Conservation (phyloP, 306 rosid genomes). For the Trichosanthes cucumerina region DNA sequence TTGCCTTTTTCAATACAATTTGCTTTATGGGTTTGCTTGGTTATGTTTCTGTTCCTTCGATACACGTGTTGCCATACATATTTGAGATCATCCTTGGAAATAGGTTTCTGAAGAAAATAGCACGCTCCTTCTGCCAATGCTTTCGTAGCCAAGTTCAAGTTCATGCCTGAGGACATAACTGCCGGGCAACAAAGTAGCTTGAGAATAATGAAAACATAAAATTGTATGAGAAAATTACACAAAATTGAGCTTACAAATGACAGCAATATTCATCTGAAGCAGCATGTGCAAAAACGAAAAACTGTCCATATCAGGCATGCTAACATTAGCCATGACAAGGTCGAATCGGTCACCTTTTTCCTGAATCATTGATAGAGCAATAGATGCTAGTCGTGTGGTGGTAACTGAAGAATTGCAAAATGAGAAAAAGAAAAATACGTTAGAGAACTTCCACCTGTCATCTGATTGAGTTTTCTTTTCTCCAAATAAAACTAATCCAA, state of each 20-base stretch:
- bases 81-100: slow-evolving; percentile 27
- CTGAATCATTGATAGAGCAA: slow-evolving; percentile 39
- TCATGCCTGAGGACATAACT: slow-evolving; percentile 23
- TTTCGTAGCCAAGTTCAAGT: slow-evolving; percentile 3
- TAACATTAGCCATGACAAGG: slow-evolving; percentile 31
- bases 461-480: not conserved
- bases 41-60: not conserved
- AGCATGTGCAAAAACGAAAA: slow-evolving; percentile 14
- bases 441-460: not conserved
- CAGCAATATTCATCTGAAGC: slow-evolving; percentile 17
- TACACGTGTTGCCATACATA: slow-evolving; percentile 30
- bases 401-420: slow-evolving; percentile 25
- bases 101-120: slow-evolving; percentile 37
- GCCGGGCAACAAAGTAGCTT: not conserved
- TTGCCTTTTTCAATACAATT: not conserved
- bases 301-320: slow-evolving; percentile 25
- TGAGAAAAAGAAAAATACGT: not conserved
- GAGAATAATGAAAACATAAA: not conserved
- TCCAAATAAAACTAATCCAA: not conserved
- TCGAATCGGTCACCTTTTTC: slow-evolving; percentile 16
- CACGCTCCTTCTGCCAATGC: slow-evolving; percentile 24
- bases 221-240: not conserved
- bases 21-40: not conserved
- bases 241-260: slow-evolving; percentile 29
- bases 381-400: slow-evolving; percentile 14